Percentiles rank a stretch among this genome's conserved stretches.
Conservation (phyloP, 1,284 basidiomycete genomes). For the Cutaneotrichosporon dermatis region DNA sequence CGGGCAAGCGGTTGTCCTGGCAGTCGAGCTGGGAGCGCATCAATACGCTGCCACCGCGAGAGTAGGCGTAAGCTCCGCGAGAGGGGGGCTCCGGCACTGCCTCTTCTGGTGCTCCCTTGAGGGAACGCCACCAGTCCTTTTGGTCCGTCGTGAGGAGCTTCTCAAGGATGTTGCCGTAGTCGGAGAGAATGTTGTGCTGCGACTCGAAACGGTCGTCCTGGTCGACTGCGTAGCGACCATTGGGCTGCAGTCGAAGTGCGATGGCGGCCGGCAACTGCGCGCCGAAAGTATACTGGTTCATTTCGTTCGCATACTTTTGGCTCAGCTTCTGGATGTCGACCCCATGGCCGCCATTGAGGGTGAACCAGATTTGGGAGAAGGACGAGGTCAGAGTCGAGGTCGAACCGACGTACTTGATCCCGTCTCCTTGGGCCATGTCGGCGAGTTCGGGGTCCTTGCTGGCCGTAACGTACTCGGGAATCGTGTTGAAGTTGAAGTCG, state of each 20-base stretch:
- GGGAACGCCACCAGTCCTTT: slow-evolving; percentile 62
- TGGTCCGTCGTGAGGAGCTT: slow-evolving; percentile 73
- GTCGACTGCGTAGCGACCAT: slow-evolving; percentile 74
- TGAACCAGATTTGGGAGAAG: slow-evolving; percentile 82
- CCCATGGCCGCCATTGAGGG: slow-evolving; percentile 58
- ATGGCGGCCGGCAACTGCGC: slow-evolving; percentile 76
- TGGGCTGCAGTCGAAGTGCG: slow-evolving; percentile 54
- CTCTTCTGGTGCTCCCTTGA: slow-evolving; percentile 52
- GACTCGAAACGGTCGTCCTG: slow-evolving; percentile 57
- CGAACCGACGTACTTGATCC: slow-evolving; percentile 65
- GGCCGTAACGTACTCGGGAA: slow-evolving; percentile 73
- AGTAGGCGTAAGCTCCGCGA: slow-evolving; percentile 73
- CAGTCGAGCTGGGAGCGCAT: slow-evolving; percentile 97
- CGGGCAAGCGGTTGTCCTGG: slow-evolving; percentile 72
- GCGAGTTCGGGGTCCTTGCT: slow-evolving; percentile 73
- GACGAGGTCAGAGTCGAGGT: slow-evolving; percentile 87
- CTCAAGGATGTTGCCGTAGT: slow-evolving; percentile 83
- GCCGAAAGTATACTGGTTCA: slow-evolving; percentile 67
- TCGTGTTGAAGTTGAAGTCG: slow-evolving; percentile 84
- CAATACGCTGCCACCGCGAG: slow-evolving; percentile 62
- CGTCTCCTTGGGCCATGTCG: slow-evolving; percentile 58
- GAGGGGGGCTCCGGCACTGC: slow-evolving; percentile 48
- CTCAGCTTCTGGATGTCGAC: slow-evolving; percentile 62
- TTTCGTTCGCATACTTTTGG: slow-evolving; percentile 58
- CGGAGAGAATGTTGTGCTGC: slow-evolving; percentile 67